These are phyloP conservation scores for Phanerochaete carnosa DNA, from an alignment of 768 basidiomycete genomes.

Conservation along the genomic window DNA sequence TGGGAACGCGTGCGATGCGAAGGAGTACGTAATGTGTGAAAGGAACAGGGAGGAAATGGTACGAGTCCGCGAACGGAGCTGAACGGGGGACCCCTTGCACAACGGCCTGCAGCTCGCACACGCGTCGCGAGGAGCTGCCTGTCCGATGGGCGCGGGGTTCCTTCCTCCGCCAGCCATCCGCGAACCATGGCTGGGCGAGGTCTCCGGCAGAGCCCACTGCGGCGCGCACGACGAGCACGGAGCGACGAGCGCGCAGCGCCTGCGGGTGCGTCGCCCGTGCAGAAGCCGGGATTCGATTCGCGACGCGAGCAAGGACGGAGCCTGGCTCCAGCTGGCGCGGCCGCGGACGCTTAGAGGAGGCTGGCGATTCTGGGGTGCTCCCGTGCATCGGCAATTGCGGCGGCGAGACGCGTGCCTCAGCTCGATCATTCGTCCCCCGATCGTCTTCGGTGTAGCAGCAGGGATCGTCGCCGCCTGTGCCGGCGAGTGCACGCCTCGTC, in stretches of 20 bases:
- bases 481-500: no score
- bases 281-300: no score
- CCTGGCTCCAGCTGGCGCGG: neutral
- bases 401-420: neutral
- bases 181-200: neutral
- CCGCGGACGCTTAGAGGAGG: neutral
- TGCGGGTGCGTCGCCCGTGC: no score
- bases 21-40: neutral
- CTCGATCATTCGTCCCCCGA: no score
- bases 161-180: neutral
- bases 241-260: neutral
- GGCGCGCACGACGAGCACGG: neutral
- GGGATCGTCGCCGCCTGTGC: no score
- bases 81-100: no score
- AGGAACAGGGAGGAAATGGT: neutral
- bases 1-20: neutral
- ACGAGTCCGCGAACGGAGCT: neutral
- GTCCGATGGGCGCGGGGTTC: neutral
- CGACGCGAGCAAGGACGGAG: no score
- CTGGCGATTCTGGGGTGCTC: neutral
- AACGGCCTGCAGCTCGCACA: neutral
- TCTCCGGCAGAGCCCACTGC: neutral
- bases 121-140: neutral
- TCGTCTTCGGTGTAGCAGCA: neutral
- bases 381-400: neutral